Conservation (phyloP, 805 yeast genomes). For the Ogataea dorogensis region DNA sequence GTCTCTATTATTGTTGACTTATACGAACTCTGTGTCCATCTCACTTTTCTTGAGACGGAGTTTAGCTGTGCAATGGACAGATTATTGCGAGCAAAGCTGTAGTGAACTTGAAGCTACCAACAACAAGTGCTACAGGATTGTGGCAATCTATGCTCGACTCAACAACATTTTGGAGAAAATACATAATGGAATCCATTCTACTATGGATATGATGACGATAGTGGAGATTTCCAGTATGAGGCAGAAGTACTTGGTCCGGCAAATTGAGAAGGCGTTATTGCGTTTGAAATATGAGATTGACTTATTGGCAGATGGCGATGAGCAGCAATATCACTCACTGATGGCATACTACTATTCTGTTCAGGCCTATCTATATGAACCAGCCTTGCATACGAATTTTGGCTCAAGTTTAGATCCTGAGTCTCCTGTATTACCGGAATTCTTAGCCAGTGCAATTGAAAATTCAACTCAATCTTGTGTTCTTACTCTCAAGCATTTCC, state of each 20-base stretch:
- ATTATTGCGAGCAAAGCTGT: slow-evolving; percentile 63
- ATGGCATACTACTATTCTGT: slow-evolving; percentile 58
- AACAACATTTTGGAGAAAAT: slow-evolving; percentile 62
- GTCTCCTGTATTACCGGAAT: slow-evolving; percentile 17
- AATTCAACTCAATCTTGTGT: slow-evolving; percentile 55
- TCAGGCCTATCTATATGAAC: slow-evolving; percentile 67
- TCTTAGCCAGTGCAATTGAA: slow-evolving; percentile 43
- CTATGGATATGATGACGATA: slow-evolving; percentile 35
- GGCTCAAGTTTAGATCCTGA: slow-evolving; percentile 15
- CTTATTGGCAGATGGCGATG: slow-evolving; percentile 21
- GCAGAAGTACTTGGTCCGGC: slow-evolving; percentile 42
- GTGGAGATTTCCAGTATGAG: slow-evolving; percentile 28
- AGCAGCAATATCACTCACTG: slow-evolving; percentile 38
- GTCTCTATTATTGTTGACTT: slow-evolving; percentile 55
- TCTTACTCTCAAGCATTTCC: slow-evolving; percentile 48
- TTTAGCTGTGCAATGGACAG: slow-evolving; percentile 61
- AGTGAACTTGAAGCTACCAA: slow-evolving; percentile 40
- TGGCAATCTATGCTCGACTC: slow-evolving; percentile 60
- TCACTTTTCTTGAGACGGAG: slow-evolving; percentile 65
- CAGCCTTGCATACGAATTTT: slow-evolving; percentile 30
- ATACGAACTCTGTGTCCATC: slow-evolving; percentile 59
- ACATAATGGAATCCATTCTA: slow-evolving; percentile 47
- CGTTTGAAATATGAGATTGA: slow-evolving; percentile 39
- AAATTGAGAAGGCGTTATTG: slow-evolving; percentile 49
- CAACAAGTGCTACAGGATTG: slow-evolving; percentile 35